Evolutionary conservation across 2,329 filamentous ascomycete genomes (phyloP), one percentile per base, ranked within the genome.

Genomic region (Claviceps arundinis): DNA sequence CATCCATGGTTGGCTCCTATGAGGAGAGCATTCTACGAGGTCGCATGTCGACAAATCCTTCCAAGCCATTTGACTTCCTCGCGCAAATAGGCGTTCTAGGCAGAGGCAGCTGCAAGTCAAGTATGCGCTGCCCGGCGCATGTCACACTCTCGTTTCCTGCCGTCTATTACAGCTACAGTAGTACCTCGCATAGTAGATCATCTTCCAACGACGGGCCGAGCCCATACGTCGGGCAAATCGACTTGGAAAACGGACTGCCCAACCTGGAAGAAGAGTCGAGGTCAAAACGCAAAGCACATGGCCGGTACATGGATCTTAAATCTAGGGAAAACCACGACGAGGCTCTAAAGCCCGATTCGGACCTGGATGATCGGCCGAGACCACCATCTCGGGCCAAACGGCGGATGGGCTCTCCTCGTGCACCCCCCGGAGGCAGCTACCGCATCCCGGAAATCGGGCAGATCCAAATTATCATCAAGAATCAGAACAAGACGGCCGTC

Each of bases 401-500:
- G 50, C 74, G 79, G 50, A 75, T 80, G 5, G 69, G 73, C 34
- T 66, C 67, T 0, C 64, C 65, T 14, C 72, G 66, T 50, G 80
- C 84, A 16, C 87, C 89, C 0, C 86, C 88, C 0, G 89, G 89
- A 7, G 91, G 93, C 38, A 88, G 87, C 62, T 98, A 97, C 65
- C 84, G 93, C 44, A 95, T 98, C 50, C 93, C 93, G 0, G 84
- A 93, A 62, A 86, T 90, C 65, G 93, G 93, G 0, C 93, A 97
- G 67, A 74, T 98, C 14, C 93, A 98, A 61, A 95, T 98, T 57
- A 85, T 98, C 56, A 88, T 98, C 65, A 97, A 97, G 66, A 98
- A 97, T 61, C 91, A 90, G 16, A 95, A 97, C 70, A 97, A 97
- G 65, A 97, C 93, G 3, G 93, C 93, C 1, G 91, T 97, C 51